Base-by-base conservation (phyloP, 345 rosid genomes). In the Eucalyptus polyanthemos region DNA sequence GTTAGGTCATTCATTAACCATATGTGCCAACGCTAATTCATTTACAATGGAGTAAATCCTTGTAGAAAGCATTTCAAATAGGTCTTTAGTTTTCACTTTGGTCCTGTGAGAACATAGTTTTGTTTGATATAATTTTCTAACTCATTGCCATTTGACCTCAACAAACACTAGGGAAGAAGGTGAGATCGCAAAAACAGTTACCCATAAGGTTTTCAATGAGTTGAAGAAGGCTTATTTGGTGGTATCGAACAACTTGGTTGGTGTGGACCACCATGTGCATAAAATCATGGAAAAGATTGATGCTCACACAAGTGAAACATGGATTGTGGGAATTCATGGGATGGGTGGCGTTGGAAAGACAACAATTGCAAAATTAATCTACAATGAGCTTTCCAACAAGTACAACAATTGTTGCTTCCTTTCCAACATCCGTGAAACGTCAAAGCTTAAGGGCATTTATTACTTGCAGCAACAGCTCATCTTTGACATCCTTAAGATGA, bases 151-250 rank as follows among this genome's bases (percentile, higher is more conserved):
- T 14, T 65, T 65, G 19, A 14, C 34, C 19, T 65, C 10, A n/a
- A 4, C 72, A 65, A n/a, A n/a, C 72, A 14, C 3, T n/a, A 65
- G 72, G 72, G 0, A n/a, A 65, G 72, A 65, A 65, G 72, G 72
- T 7, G 11, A 65, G 72, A 6, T 65, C 0, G 10, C 6, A 1
- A 65, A 65, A n/a, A 14, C 0, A 0, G 0, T 65, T 4, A 65
- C 37, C 3, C 19, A 14, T 0, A 3, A 14, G 37, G 37, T n/a
- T 65, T n/a, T 65, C 19, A 65, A 7, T 4, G 37, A 65, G 3
- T 65, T 65, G 72, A 65, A 65, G 0, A 65, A 14, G 37, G 19
- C 21, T 65, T 65, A 14, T n/a, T 14, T 65, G 17, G 72, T 0
- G 6, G 10, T 65, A 65, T n/a, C 72, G 0, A 14, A 65, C 6